These are phyloP conservation scores for Aspergillus pseudotamarii DNA, from an alignment of 2,329 filamentous ascomycete genomes.

Conservation along the genomic window DNA sequence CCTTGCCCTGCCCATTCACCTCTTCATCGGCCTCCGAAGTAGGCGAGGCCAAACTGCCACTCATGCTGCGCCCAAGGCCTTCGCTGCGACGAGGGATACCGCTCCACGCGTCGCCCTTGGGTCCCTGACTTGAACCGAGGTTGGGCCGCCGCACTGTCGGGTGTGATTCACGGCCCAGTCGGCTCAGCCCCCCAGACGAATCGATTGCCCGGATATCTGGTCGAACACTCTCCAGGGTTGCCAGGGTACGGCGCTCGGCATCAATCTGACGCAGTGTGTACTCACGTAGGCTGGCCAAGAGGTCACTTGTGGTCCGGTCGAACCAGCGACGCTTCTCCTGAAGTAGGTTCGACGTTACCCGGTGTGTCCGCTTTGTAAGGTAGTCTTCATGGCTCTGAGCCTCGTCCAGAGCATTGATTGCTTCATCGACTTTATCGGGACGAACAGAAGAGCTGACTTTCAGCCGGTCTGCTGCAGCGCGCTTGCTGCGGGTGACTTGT, in stretches of 20 bases:
- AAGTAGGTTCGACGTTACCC: conserved; percentile 86
- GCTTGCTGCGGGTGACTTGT: conserved; percentile 77
- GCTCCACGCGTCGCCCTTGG: conserved; percentile 98
- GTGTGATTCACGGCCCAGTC: conserved; percentile 85
- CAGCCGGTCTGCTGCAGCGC: conserved; percentile 83
- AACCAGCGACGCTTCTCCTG: conserved; percentile 92
- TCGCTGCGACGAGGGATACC: conserved; percentile 84
- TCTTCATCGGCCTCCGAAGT: conserved; percentile 66
- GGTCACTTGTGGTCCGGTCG: conserved; percentile 77
- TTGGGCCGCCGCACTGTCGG: conserved; percentile 73
- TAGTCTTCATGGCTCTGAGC: conserved; percentile 80
- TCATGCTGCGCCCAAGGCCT: conserved; percentile 75
- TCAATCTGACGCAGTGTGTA: conserved; percentile 95
- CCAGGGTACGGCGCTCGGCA: conserved; percentile 86
- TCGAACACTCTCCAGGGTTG: conserved; percentile 88
- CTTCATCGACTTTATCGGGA: conserved; percentile 95
- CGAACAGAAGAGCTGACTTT: conserved; percentile 85
- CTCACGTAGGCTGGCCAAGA: conserved; percentile 82
- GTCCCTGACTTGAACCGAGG: conserved; percentile 85
- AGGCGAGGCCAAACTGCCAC: conserved; percentile 69
- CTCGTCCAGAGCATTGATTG: conserved; percentile 87
- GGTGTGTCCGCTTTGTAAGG: conserved; percentile 80
- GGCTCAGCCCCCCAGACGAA: conserved; percentile 82
- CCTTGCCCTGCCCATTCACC: conserved; percentile 48
- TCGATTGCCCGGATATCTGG: conserved; percentile 94